Conservation (phyloP, 129 eudicot genomes). For the Daucus carota region DH1_v3.0 NC_030386.2:18906001-18906500, state of each 20-base stretch:
- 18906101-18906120: constrained; percentile 54
- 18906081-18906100: constrained; percentile 59
- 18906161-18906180: neutral
- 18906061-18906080: constrained; percentile 43
- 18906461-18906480: constrained; percentile 27
- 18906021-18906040: neutral
- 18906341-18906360: constrained; percentile 97
- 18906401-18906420: constrained; percentile 40
- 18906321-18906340: constrained; percentile 76
- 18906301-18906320: constrained; percentile 87
- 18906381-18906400: constrained; percentile 56
- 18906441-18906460: constrained; percentile 22
- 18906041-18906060: constrained; percentile 32
- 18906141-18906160: constrained; percentile 49
- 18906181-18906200: neutral
- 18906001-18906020: neutral
- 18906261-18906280: constrained; percentile 34
- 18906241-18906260: neutral
- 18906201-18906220: neutral
- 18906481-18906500: neutral
- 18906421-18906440: constrained; percentile 13
- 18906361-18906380: constrained; percentile 58
- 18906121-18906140: constrained; percentile 46
- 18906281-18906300: constrained; percentile 35
- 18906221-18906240: neutral